These are phyloP conservation scores for Alternaria sp. DNA, from an alignment of 2,329 filamentous ascomycete genomes.

Conservation along the genomic window DNA sequence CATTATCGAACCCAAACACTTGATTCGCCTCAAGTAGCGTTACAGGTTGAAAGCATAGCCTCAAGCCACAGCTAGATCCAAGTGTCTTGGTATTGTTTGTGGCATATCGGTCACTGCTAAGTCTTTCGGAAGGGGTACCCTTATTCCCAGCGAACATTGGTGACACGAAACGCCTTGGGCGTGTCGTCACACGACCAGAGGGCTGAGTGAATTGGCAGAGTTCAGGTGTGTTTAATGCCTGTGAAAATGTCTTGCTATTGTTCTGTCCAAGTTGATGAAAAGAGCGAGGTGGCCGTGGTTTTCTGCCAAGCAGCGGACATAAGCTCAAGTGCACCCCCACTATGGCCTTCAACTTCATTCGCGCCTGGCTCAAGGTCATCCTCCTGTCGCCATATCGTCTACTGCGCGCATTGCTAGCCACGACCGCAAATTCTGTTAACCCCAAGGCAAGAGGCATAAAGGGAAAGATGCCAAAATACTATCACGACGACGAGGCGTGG, in stretches of 20 bases:
- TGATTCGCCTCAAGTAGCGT: not conserved
- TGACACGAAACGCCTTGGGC: not conserved
- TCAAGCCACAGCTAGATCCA: not conserved
- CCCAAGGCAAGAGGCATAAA: conserved; percentile 9
- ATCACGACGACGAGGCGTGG: conserved; percentile 78
- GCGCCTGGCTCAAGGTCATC: conserved; percentile 24
- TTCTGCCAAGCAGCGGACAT: conserved; percentile 24
- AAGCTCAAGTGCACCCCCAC: conserved; percentile 23
- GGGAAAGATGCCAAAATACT: conserved; percentile 50
- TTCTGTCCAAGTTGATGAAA: conserved; percentile 23
- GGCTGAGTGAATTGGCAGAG: not conserved
- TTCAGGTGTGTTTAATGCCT: not conserved
- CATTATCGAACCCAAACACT: not conserved
- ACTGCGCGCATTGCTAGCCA: conserved; percentile 16
- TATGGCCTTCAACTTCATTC: conserved; percentile 28
- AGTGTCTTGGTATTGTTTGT: conserved; percentile 11
- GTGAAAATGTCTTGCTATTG: conserved; percentile 24
- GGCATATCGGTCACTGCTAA: not conserved
- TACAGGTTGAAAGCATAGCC: not conserved
- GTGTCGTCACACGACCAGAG: not conserved
- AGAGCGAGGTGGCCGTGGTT: conserved; percentile 8
- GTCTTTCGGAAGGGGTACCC: not conserved
- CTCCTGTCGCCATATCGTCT: conserved; percentile 23
- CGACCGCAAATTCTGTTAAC: not conserved
- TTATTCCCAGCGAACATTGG: not conserved